A percentile compares a stretch with the other conserved stretches of the same genome.
phyloP scores from a whole-genome alignment of 805 yeast genomes.

The Saturnispora saitoi region DNA sequence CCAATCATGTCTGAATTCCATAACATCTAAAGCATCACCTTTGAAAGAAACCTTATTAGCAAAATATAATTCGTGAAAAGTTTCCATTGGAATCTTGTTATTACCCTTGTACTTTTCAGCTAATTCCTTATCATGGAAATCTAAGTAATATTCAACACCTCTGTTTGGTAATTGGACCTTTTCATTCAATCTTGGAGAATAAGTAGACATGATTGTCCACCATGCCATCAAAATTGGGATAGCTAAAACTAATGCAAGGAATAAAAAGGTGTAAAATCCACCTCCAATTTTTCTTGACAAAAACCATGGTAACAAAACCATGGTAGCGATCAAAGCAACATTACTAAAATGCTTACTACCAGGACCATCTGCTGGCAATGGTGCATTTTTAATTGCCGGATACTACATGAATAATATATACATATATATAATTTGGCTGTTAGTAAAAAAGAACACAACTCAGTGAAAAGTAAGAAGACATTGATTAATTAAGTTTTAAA shows the following conservation, averaged over 20 bases:
- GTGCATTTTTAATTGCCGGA: constrained; percentile 79
- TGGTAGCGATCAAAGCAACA: constrained; percentile 37
- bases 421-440: background rate
- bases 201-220: constrained; percentile 74
- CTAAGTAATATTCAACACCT: constrained; percentile 72
- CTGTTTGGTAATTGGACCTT: constrained; percentile 66
- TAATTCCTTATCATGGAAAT: constrained; percentile 67
- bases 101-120: constrained; percentile 61
- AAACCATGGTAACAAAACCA: constrained; percentile 53
- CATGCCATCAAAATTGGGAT: constrained; percentile 71
- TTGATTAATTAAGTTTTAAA: background rate
- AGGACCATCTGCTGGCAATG: constrained; percentile 87
- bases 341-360: constrained; percentile 73
- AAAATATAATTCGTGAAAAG: constrained; percentile 82
- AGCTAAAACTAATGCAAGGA: constrained; percentile 45
- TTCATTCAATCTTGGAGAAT: constrained; percentile 74
- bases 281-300: constrained; percentile 59
- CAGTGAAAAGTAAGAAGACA: background rate
- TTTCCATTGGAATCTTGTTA: constrained; percentile 82
- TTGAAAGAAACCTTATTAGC: constrained; percentile 77
- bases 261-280: constrained; percentile 58
- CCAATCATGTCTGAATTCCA: constrained; percentile 92
- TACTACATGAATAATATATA: constrained; percentile 19
- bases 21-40: constrained; percentile 75
- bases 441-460: background rate